These are phyloP conservation scores for Zostera marina DNA, from an alignment of 116 monocot species.

Conservation along the genomic window DNA sequence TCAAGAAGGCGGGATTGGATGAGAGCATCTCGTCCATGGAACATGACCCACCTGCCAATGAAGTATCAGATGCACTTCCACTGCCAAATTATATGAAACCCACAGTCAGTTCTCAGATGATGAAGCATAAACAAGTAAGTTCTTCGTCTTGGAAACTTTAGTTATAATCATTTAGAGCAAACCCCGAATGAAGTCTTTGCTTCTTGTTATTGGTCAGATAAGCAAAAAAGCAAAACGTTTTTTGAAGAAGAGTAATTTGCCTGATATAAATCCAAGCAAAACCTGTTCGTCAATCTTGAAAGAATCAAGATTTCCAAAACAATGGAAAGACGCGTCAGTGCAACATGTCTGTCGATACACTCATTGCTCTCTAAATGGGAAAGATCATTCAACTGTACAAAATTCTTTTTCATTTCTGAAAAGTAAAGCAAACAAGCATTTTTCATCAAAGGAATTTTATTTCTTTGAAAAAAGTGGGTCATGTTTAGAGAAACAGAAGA, in stretches of 20 bases:
- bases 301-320: constrained; percentile 4
- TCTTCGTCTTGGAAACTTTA: not conserved
- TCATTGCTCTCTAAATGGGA: constrained; percentile 6
- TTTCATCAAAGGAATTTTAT: not conserved
- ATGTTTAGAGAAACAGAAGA: not conserved
- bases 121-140: constrained; percentile 5
- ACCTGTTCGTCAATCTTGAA: constrained; percentile 9
- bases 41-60: not conserved
- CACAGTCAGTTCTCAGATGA: constrained; percentile 5
- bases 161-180: not conserved
- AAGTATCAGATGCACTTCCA: not conserved
- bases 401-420: not conserved
- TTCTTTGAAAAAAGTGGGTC: not conserved
- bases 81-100: constrained; percentile 3
- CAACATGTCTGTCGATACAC: constrained; percentile 1
- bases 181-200: not conserved
- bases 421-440: not conserved
- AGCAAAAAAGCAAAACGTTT: not conserved
- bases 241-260: constrained; percentile 1
- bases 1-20: not conserved
- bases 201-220: not conserved
- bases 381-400: not conserved
- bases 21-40: not conserved
- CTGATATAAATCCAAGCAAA: not conserved
- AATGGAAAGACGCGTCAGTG: constrained; percentile 7